Evolutionary conservation across 2,329 filamentous ascomycete species (phyloP).

Genomic region (Fusarium protoensiforme): DNA sequence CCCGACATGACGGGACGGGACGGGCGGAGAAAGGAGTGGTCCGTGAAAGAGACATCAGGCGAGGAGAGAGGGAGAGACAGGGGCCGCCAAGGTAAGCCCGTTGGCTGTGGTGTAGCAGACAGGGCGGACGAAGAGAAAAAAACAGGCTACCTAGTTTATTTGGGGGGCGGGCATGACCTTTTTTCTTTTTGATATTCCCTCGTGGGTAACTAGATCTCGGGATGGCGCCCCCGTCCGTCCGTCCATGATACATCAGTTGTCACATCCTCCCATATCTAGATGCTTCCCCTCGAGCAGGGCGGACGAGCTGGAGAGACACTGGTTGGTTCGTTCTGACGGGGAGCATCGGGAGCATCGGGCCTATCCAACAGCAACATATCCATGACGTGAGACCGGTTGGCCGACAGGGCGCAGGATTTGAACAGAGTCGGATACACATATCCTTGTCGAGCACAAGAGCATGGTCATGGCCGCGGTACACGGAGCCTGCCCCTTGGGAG

Average conservation of each 20-base stretch:
- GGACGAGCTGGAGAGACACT: background rate
- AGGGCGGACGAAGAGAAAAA: background rate
- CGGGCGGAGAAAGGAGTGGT: background rate
- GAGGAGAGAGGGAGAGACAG: background rate
- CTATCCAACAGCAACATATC: background rate
- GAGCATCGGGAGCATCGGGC: background rate
- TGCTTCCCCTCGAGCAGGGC: background rate
- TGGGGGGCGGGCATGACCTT: background rate
- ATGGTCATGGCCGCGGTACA: background rate
- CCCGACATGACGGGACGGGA: background rate
- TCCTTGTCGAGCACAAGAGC: background rate
- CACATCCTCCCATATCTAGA: background rate
- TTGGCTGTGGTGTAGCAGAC: background rate
- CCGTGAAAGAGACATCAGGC: background rate
- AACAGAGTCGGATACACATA: background rate
- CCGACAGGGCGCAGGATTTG: background rate
- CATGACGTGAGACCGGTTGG: background rate
- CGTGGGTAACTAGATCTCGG: background rate
- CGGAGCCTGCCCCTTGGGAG: background rate
- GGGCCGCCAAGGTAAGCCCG: background rate
- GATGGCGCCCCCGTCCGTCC: too few relatives aligned
- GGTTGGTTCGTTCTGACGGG: background rate
- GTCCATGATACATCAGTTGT: background rate
- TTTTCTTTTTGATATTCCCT: background rate
- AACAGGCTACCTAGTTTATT: background rate